phyloP scores from a whole-genome alignment of 2,329 filamentous ascomycete genomes.

The Lecanicillium sp. region DNA sequence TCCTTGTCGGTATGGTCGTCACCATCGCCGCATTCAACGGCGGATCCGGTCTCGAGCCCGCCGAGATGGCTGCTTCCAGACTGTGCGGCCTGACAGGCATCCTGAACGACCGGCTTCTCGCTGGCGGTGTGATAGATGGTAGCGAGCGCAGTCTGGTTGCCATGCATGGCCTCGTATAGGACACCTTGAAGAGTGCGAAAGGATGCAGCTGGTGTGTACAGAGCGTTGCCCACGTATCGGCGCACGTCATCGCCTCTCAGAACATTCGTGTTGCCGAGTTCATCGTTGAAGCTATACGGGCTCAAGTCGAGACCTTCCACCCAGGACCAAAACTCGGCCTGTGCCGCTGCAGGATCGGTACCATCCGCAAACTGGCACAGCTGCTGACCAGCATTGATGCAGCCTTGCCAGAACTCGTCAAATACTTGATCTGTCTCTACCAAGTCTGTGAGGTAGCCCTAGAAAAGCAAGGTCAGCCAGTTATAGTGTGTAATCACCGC shows the following conservation, averaged over 20 bases:
- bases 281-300: slow-evolving; percentile 21
- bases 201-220: slow-evolving; percentile 22
- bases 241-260: slow-evolving; percentile 26
- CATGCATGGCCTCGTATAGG: slow-evolving; percentile 16
- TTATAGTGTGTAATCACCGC: neutral
- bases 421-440: slow-evolving; percentile 32
- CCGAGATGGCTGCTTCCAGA: neutral
- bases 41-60: slow-evolving; percentile 19
- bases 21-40: slow-evolving; percentile 32
- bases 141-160: neutral
- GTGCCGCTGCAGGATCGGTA: slow-evolving; percentile 25
- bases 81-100: neutral
- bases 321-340: slow-evolving; percentile 26
- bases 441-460: slow-evolving; percentile 31
- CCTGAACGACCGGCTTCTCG: neutral
- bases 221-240: slow-evolving; percentile 19
- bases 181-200: slow-evolving; percentile 18
- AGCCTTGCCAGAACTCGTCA: slow-evolving; percentile 29
- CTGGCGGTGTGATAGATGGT: neutral
- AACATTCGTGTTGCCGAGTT: slow-evolving; percentile 22
- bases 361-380: slow-evolving; percentile 25
- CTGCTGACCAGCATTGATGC: slow-evolving; percentile 24
- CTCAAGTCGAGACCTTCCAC: slow-evolving; percentile 23
- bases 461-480: too few relatives aligned
- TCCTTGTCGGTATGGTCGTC: slow-evolving; percentile 18